A percentile compares a stretch with the other conserved stretches of the same genome.
Conservation (phyloP, 2,329 filamentous ascomycete genomes). For the Cryoendolithus antarcticus region DNA sequence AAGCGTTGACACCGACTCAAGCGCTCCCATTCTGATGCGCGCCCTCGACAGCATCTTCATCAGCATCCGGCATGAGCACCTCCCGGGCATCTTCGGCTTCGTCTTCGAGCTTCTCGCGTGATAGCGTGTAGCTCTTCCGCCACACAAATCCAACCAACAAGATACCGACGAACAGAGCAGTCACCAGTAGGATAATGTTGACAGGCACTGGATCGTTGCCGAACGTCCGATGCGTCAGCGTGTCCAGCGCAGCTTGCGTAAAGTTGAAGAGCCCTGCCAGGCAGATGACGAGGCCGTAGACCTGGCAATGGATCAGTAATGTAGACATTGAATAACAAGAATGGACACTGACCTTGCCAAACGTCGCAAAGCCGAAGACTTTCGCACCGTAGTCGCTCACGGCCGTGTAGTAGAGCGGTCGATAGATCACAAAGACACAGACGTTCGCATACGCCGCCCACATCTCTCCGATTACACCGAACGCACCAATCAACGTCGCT, state of each 20-base stretch:
- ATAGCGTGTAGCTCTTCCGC: constrained; percentile 34
- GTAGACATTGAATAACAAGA: too few species aligned
- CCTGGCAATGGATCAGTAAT: too few species aligned
- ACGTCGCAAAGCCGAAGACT: constrained; percentile 83
- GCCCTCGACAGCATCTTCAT: constrained; percentile 6
- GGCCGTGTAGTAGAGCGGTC: constrained; percentile 82
- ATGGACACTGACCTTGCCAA: too few species aligned
- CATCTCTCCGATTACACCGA: constrained; percentile 59
- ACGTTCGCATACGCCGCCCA: constrained; percentile 69
- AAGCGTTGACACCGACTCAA: too few species aligned
- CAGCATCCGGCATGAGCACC: constrained; percentile 24
- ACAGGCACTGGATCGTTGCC: constrained; percentile 62
- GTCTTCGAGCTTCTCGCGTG: constrained; percentile 27
- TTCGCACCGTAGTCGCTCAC: constrained; percentile 82
- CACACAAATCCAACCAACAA: constrained; percentile 56
- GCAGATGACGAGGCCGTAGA: constrained; percentile 87
- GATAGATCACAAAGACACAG: constrained; percentile 67
- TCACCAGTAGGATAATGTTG: constrained; percentile 53
- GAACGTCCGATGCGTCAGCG: constrained; percentile 62
- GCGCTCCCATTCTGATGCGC: not conserved
- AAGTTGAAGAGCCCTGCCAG: constrained; percentile 76
- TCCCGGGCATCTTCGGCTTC: constrained; percentile 34
- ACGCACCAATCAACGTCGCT: constrained; percentile 62
- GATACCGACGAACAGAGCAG: constrained; percentile 52
- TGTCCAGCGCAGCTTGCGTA: constrained; percentile 66